phyloP scores from a whole-genome alignment of 192 early-diverging fungal genomes.

The Spinellus fusiger region DNA sequence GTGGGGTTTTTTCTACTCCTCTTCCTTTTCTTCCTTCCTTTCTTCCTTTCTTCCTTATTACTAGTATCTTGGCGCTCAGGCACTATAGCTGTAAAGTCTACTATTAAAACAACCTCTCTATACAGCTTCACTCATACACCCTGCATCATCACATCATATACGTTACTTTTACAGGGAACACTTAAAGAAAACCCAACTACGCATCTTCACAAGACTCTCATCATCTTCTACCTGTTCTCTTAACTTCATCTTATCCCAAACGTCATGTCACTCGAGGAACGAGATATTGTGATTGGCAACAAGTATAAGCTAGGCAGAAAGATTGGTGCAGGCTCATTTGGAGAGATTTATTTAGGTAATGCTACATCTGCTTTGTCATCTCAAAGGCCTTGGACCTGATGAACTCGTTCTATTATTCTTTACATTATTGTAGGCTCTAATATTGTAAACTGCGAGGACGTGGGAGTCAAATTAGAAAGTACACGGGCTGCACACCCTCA shows the following conservation, averaged over 20 bases:
- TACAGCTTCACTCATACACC: not conserved
- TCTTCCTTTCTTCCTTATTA: no score
- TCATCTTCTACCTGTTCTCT: not conserved
- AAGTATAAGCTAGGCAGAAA: slow-evolving; percentile 93
- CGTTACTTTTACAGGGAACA: not conserved
- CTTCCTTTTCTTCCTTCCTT: no score
- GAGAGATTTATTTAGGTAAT: slow-evolving; percentile 91
- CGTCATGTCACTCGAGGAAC: not conserved
- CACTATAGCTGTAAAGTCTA: not conserved
- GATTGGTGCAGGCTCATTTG: slow-evolving; percentile 96
- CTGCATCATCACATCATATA: not conserved
- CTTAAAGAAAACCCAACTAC: not conserved
- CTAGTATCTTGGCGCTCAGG: slow-evolving; percentile 49
- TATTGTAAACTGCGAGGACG: slow-evolving; percentile 87
- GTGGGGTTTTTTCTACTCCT: no score
- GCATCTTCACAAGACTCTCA: not conserved
- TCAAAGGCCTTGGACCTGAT: not conserved
- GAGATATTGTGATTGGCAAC: slow-evolving; percentile 80
- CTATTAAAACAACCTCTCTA: not conserved
- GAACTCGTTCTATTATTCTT: no score
- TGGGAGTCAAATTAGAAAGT: slow-evolving; percentile 94
- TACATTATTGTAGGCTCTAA: slow-evolving; percentile 60
- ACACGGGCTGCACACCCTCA: slow-evolving; percentile 95
- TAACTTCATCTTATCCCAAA: not conserved
- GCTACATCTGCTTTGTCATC: not conserved